Base-by-base conservation (phyloP, 192 early-diverging fungal genomes). In the Thamnidium elegans region DNA sequence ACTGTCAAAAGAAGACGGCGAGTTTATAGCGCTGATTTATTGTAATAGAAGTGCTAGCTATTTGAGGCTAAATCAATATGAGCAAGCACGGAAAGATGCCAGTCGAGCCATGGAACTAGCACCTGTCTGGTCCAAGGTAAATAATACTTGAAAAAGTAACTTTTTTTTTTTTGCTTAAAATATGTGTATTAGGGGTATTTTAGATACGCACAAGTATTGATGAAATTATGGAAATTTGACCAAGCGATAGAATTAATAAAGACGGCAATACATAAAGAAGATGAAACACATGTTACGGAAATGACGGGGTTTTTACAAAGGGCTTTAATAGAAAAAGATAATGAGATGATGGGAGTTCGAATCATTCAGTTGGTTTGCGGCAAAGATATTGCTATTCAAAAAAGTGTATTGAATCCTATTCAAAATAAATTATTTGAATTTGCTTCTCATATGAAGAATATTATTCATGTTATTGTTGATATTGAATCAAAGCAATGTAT, bases 371-470 rank as follows among this genome's bases (percentile, higher is more conserved):
- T 94, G 23, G 72, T 83, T 19, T 80, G 88, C 1, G 92, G 92
- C 2, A 71, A 85, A 7, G 91, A 95, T 70, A 80, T 93, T 65
- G 87, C 87, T 45, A 50, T 71, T 23, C 58, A 66, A 42, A 72
- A 73, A 15, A 62, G 56, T 30, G 36, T 81, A 19, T 63, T 85
- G 32, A 84, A 87, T 34, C 91, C 89, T 46, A 86, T 97, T 46
- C 87, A 92, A 61, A 83, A 81, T 42, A 55, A 79, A 51, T 84
- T 97, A 31, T 92, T 86, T 68, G 83, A 84, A 50, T 92, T 87
- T 72, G 94, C 94, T 7, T 69, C 69, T 9, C 80, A 86, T 20
- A 93, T 97, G 92, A 81, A 80, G 50, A 97, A 97, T 75, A 92
- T 87, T 62, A 81, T 94, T 17, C 94, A 96, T 72, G 60, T 94